Evolutionary conservation across 2,329 filamentous ascomycete genomes (phyloP).

Genomic region (Xylariales sp.): DNA sequence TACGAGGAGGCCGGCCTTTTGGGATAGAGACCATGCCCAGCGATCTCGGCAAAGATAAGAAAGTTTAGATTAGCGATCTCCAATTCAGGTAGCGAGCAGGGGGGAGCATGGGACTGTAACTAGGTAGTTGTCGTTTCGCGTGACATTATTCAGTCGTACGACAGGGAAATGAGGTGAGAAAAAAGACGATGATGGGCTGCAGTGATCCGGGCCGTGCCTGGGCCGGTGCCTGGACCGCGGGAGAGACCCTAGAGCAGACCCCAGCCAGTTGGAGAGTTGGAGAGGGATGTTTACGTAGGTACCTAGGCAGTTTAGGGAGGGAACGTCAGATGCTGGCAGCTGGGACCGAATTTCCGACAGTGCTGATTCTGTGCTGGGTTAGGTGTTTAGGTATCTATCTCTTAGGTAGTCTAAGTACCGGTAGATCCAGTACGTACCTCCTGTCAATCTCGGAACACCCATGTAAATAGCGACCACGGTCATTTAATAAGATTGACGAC

Average conservation of each 20-base stretch:
- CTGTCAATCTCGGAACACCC: not conserved
- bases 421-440: conserved; percentile 1
- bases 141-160: not conserved
- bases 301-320: too few species aligned
- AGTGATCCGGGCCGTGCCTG: too few species aligned
- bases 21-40: not conserved
- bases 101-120: not conserved
- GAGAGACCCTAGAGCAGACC: too few species aligned
- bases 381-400: not conserved
- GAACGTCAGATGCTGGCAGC: not conserved
- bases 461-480: conserved; percentile 5
- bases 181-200: not conserved
- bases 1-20: not conserved
- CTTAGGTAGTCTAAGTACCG: too few species aligned
- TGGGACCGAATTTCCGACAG: not conserved
- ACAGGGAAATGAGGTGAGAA: not conserved
- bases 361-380: conserved; percentile 16
- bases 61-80: not conserved
- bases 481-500: not conserved
- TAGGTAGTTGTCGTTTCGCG: not conserved
- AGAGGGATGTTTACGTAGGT: not conserved
- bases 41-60: not conserved
- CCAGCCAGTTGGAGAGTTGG: not conserved
- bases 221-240: too few species aligned
- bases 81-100: not conserved